Percentiles rank a stretch among this genome's conserved stretches.
These are phyloP conservation scores for Litsea cubeba DNA, from an alignment of 164 flowering plant species.

Conservation along the genomic window DNA sequence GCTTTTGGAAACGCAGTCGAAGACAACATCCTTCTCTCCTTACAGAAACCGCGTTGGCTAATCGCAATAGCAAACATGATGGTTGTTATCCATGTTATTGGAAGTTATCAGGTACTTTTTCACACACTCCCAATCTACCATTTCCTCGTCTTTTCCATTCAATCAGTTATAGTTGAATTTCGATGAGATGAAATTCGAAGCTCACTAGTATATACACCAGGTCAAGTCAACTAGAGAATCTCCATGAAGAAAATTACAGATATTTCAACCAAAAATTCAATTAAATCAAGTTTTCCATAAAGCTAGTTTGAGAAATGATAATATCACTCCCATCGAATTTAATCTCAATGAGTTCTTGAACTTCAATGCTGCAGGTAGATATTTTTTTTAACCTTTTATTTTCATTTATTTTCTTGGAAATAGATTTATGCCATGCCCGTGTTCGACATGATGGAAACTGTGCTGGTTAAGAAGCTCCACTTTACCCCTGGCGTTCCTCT, in stretches of 20 bases:
- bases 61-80: constrained; percentile 55
- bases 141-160: background rate
- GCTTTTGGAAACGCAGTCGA: constrained; percentile 45
- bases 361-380: background rate
- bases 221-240: no score
- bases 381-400: background rate
- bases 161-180: background rate
- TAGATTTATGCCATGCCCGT: constrained; percentile 61
- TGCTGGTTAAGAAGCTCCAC: constrained; percentile 38
- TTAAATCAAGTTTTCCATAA: no score
- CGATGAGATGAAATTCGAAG: background rate
- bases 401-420: background rate
- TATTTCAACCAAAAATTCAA: no score
- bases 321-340: no score
- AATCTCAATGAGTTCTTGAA: no score
- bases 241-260: no score
- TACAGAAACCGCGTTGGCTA: constrained; percentile 55
- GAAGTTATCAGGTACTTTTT: constrained; percentile 53
- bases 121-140: background rate
- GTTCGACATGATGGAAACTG: constrained; percentile 62
- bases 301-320: no score
- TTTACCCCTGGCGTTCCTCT: constrained; percentile 37
- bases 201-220: no score
- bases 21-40: constrained; percentile 49
- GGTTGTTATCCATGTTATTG: constrained; percentile 54